phyloP scores from a whole-genome alignment of 2,329 filamentous ascomycete genomes.

The Scolecobasidium constrictum region DNA sequence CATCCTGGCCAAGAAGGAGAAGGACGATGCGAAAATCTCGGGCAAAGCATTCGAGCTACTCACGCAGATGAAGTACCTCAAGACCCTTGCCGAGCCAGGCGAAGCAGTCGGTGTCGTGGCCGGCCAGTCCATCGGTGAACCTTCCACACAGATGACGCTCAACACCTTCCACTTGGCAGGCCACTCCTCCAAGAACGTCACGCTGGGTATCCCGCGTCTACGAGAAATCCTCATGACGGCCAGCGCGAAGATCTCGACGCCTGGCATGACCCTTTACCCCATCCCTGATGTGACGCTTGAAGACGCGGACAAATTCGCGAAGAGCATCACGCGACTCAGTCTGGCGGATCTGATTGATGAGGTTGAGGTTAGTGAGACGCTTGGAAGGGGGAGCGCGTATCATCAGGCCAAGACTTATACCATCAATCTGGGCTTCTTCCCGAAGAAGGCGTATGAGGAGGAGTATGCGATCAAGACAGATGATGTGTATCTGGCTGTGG shows the following conservation, averaged over 20 bases:
- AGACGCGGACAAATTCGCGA: constrained; percentile 71
- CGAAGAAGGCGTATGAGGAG: constrained; percentile 67
- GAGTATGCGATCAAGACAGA: constrained; percentile 73
- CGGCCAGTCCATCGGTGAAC: constrained; percentile 91
- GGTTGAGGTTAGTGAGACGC: constrained; percentile 67
- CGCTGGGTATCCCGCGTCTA: constrained; percentile 90
- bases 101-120: constrained; percentile 96
- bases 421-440: constrained; percentile 74
- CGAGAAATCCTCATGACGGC: constrained; percentile 98
- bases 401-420: constrained; percentile 74
- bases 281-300: constrained; percentile 59
- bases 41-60: constrained; percentile 69
- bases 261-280: constrained; percentile 75
- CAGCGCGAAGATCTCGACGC: constrained; percentile 77
- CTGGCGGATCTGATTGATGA: constrained; percentile 76
- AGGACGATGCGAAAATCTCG: constrained; percentile 34
- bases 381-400: constrained; percentile 59
- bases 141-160: constrained; percentile 97
- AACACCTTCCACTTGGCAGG: constrained; percentile 99
- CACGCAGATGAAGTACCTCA: constrained; percentile 85
- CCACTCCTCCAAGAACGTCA: constrained; percentile 97
- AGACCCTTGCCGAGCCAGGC: constrained; percentile 83
- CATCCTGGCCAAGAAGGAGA: constrained; percentile 48
- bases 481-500: constrained; percentile 72
- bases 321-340: constrained; percentile 79